phyloP scores from a whole-genome alignment of 441 rosid species.

The Kokia cookei region DNA sequence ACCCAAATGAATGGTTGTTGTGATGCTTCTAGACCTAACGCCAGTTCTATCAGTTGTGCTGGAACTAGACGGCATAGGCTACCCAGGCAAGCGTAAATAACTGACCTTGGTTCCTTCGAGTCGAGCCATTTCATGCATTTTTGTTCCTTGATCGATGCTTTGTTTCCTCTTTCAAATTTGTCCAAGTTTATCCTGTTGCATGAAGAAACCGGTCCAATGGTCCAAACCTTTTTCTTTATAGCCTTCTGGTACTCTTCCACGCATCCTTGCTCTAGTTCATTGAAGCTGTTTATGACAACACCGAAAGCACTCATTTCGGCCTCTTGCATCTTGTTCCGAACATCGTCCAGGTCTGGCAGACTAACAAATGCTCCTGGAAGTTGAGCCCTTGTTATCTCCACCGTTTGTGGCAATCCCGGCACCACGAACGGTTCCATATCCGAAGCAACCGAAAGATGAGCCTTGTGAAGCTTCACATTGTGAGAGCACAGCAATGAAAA shows the following conservation, averaged over 20 bases:
- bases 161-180: constrained; percentile 46
- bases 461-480: constrained; percentile 22
- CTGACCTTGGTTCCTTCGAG: constrained; percentile 34
- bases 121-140: constrained; percentile 40
- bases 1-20: constrained; percentile 48
- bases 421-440: constrained; percentile 31
- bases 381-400: constrained; percentile 39
- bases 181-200: constrained; percentile 26
- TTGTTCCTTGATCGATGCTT: constrained; percentile 26
- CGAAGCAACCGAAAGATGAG: constrained; percentile 26
- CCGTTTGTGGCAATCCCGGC: constrained; percentile 31
- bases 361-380: constrained; percentile 38
- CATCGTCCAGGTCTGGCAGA: constrained; percentile 30
- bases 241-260: constrained; percentile 32
- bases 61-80: constrained; percentile 50
- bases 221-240: constrained; percentile 40
- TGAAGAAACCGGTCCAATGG: constrained; percentile 54
- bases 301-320: constrained; percentile 44
- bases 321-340: constrained; percentile 40
- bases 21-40: constrained; percentile 44
- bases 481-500: constrained; percentile 36
- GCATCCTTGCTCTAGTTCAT: constrained; percentile 39
- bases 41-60: constrained; percentile 44
- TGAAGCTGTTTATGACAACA: constrained; percentile 47
- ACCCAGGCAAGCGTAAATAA: constrained; percentile 47